Evolutionary conservation across 176 grass and related monocot species (phyloP), one percentile per base, ranked within the genome.

Genomic region (Triticum urartu): DNA sequence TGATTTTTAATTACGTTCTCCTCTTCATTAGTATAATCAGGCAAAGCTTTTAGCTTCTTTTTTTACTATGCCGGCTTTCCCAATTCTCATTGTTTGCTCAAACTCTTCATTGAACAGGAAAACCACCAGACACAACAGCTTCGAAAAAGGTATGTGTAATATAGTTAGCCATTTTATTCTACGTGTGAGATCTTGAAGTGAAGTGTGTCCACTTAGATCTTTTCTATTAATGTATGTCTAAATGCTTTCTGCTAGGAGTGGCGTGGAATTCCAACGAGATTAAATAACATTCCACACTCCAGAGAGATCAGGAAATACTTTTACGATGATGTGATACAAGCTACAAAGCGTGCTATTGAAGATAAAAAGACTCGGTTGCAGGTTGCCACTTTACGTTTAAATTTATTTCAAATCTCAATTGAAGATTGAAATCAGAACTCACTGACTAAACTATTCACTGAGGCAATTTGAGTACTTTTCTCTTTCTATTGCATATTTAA

Each of bases 251-350:
- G 56, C 25, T 81, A 98, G 95, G 86, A 88, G 28, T 98, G 88
- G 84, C 85, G 93, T 79, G 95, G 95, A 80, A 95, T 98, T 92
- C 95, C 95, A 48, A 98, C 95, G 20, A 95, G 88, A 81, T 89
- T 98, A 87, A 95, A 98, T 81, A 98, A 95, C 88, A 94, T 94
- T 85, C 95, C 95, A 78, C 95, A 98, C 83, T 98, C 95, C n/a
- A 93, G 90, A 68, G 95, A 98, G 85, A 98, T 98, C 70, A 90
- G 95, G 74, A 84, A 90, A 87, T 98, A 98, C 28, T 98, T 98
- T 40, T 98, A 98, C 65, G 75, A 86, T 1, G 95, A 98, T 89
- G 83, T 98, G 81, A 28, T 85, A 64, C 66, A 82, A 81, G 87
- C 91, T 84, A 95, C 93, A 65, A 91, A 78, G 73, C 86, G n/a